A percentile compares a stretch with the other conserved stretches of the same genome.
Evolutionary conservation across 2,329 filamentous ascomycete species (phyloP).

Genomic region (Colletotrichum simmondsii): DNA sequence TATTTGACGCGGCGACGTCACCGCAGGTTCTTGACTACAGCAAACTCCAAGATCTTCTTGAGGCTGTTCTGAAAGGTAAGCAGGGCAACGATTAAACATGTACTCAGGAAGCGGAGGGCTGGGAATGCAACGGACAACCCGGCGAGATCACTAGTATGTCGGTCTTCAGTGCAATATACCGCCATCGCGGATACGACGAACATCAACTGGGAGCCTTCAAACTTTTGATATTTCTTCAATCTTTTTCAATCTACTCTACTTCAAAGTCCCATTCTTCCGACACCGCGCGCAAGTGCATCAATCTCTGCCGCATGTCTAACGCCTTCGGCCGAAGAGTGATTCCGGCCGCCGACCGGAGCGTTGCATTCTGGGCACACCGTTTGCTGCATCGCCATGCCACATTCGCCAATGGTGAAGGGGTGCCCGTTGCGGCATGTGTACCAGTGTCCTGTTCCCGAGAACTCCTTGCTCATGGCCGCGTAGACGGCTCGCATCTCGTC

Average conservation of each 20-base stretch:
- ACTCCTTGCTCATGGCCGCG: conserved; percentile 61
- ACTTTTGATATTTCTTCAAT: too few species aligned
- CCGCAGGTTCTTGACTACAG: too few species aligned
- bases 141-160: too few species aligned
- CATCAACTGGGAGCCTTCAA: neutral
- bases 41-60: too few species aligned
- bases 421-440: conserved; percentile 68
- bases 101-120: too few species aligned
- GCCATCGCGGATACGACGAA: neutral
- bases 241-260: neutral
- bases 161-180: too few species aligned
- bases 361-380: conserved; percentile 73
- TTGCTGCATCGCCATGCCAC: conserved; percentile 72
- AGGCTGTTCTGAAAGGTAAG: too few species aligned
- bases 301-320: conserved; percentile 61
- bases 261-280: conserved; percentile 1
- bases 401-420: conserved; percentile 73
- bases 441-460: conserved; percentile 69
- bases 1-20: too few species aligned
- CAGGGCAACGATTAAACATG: too few species aligned
- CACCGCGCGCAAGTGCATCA: conserved; percentile 46
- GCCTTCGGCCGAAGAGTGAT: conserved; percentile 62
- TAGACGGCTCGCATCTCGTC: conserved; percentile 63
- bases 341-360: conserved; percentile 63
- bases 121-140: too few species aligned